phyloP scores from a whole-genome alignment of 495 filamentous ascomycete genomes.

The Xylaria cubensis region DNA sequence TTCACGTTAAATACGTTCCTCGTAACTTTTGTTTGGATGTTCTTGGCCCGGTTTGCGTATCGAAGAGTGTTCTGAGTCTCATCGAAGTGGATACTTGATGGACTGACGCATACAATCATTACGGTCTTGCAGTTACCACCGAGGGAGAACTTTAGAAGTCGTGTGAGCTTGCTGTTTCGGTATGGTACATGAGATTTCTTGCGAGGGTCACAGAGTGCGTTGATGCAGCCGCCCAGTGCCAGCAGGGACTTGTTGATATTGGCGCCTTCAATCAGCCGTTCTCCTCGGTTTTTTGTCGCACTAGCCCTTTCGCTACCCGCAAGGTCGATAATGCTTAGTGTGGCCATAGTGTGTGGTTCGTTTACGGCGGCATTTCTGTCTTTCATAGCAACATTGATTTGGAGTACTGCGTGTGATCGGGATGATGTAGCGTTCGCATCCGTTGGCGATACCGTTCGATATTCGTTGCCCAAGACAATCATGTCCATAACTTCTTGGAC shows the following conservation, averaged over 20 bases:
- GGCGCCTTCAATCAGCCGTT: constrained; percentile 88
- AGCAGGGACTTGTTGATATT: constrained; percentile 99
- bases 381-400: constrained; percentile 94
- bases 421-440: constrained; percentile 98
- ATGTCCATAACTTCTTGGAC: constrained; percentile 99
- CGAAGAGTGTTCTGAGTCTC: constrained; percentile 98
- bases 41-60: constrained; percentile 98
- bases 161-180: constrained; percentile 95
- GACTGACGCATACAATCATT: constrained; percentile 99
- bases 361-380: constrained; percentile 92
- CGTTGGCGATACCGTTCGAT: constrained; percentile 94
- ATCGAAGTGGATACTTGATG: constrained; percentile 95
- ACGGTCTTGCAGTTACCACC: constrained; percentile 99
- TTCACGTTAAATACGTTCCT: constrained; percentile 99
- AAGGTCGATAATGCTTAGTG: constrained; percentile 96
- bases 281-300: constrained; percentile 95
- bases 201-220: constrained; percentile 92
- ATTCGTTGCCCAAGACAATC: constrained; percentile 94
- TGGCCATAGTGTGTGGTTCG: constrained; percentile 97
- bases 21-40: constrained; percentile 99
- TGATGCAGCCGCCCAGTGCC: constrained; percentile 96
- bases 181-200: constrained; percentile 97
- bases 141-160: constrained; percentile 94
- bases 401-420: constrained; percentile 96
- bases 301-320: constrained; percentile 96